These are phyloP conservation scores for Coniochaeta sp. DNA, from an alignment of 2,329 filamentous ascomycete genomes.

Conservation along the genomic window DNA sequence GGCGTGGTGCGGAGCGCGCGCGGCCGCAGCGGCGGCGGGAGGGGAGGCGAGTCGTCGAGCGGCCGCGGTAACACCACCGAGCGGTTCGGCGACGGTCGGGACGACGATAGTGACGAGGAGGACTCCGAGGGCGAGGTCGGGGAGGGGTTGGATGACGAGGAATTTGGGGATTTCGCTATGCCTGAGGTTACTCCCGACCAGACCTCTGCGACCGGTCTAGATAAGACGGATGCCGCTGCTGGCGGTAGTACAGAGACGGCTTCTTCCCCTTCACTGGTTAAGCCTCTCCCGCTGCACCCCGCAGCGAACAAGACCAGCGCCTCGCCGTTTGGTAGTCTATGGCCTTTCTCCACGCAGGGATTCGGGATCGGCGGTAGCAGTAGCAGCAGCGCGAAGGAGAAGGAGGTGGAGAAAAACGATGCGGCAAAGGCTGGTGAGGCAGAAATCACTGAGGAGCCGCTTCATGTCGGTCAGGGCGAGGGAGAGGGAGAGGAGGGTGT, in stretches of 20 bases:
- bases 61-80: constrained; percentile 13
- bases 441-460: constrained; percentile 21
- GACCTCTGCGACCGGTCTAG: too few species aligned
- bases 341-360: constrained; percentile 47
- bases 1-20: constrained; percentile 19
- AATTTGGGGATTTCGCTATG: constrained; percentile 64
- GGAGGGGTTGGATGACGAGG: constrained; percentile 52
- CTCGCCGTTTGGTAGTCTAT: constrained; percentile 42
- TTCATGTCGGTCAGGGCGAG: constrained; percentile 10
- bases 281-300: constrained; percentile 47
- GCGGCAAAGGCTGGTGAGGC: constrained; percentile 18
- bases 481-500: constrained; percentile 12
- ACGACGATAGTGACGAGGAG: constrained; percentile 27
- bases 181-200: too few species aligned
- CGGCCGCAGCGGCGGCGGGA: constrained; percentile 7
- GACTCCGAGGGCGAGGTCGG: constrained; percentile 40
- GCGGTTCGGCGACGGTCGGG: constrained; percentile 27
- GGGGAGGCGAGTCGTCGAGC: constrained; percentile 8
- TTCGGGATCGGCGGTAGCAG: constrained; percentile 22
- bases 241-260: too few species aligned
- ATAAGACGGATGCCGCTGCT: too few species aligned
- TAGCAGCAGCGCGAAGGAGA: too few species aligned
- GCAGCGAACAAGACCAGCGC: constrained; percentile 16
- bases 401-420: too few species aligned
- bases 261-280: too few species aligned